Evolutionary conservation across 352 stramenopile species (phyloP).

Genomic region (Hyaloperonospora arabidopsidis): DNA sequence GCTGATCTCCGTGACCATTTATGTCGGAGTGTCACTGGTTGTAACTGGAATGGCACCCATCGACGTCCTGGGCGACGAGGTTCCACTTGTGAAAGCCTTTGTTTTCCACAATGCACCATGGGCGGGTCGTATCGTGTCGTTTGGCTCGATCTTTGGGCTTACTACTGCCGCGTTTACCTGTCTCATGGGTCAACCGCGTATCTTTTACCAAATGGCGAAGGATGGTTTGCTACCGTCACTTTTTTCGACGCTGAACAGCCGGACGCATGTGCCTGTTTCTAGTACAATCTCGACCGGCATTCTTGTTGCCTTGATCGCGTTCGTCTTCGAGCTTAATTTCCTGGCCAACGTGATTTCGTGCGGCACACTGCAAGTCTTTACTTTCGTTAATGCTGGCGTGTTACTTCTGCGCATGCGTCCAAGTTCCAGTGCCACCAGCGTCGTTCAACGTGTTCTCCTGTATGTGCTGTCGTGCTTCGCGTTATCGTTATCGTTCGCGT

Average conservation of each 20-base stretch:
- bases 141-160: conserved; percentile 89
- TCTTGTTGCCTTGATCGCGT: conserved; percentile 69
- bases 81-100: conserved; percentile 84
- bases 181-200: conserved; percentile 87
- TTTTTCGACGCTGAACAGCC: conserved; percentile 52
- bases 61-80: conserved; percentile 54
- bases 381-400: conserved; percentile 89
- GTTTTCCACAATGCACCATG: conserved; percentile 59
- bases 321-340: conserved; percentile 87
- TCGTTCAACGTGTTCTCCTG: conserved; percentile 44
- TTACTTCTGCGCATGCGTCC: conserved; percentile 69
- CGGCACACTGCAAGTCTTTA: conserved; percentile 88
- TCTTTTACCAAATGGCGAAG: conserved; percentile 89
- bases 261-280: conserved; percentile 56
- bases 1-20: conserved; percentile 87
- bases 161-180: conserved; percentile 88
- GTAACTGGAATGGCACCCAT: conserved; percentile 84
- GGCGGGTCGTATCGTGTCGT: conserved; percentile 81
- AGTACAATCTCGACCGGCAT: conserved; percentile 88
- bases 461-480: conserved; percentile 56
- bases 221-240: conserved; percentile 65
- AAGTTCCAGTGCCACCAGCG: conserved; percentile 28
- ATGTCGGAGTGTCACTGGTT: conserved; percentile 83
- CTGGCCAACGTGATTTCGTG: conserved; percentile 89
- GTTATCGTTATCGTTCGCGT: conserved; percentile 59